Base-by-base conservation (phyloP, 768 basidiomycete species). In the Rhodotorula paludigena region DNA sequence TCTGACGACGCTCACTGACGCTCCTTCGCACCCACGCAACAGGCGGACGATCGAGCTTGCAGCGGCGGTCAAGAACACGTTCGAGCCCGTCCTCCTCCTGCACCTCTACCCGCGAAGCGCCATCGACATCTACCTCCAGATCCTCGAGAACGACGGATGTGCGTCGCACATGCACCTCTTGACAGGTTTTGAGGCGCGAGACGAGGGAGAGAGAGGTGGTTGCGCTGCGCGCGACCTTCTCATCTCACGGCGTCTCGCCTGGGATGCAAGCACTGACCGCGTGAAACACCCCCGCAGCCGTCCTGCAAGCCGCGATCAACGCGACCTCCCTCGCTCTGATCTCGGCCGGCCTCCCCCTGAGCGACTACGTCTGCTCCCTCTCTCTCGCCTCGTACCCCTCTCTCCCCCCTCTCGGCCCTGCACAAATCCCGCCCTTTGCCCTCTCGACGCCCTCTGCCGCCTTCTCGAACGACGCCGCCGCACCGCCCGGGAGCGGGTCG, bases 61-160 rank as follows among this genome's bases (percentile, higher is more conserved):
- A 18, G 82, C 90, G 5, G 85, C 87, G 32, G 86, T 98, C 69
- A 89, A 90, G 80, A 87, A 90, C 38, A 98, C 96, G 0, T 98
- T 99, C 77, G 94, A 98, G 76, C 92, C 93, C 48, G 91, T 94
- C 62, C 85, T 99, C 32, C 89, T 92, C 77, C 88, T 89, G 12
- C 84, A 83, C 67, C 84, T 99, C 54, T 97, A 96, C 79, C 94
- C 94, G 30, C 87, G 96, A 56, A 89, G 89, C 41, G 87, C 92
- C 77, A 96, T 99, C 77, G 90, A 94, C 79, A 87, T 99, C 67
- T 89, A 87, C 78, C 83, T 99, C 12, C 92, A 94, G 78, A 87
- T 99, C 36, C 80, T 96, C 45, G 90, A 96, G 73, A 89, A 92
- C 76, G 96, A 99, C 75, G 96, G 96, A 47, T 80, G 81, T 80